Evolutionary conservation across 1,139 yeast genomes (phyloP), one percentile per base, ranked within the genome.

Genomic region (Lizanozyma gosingica): DNA sequence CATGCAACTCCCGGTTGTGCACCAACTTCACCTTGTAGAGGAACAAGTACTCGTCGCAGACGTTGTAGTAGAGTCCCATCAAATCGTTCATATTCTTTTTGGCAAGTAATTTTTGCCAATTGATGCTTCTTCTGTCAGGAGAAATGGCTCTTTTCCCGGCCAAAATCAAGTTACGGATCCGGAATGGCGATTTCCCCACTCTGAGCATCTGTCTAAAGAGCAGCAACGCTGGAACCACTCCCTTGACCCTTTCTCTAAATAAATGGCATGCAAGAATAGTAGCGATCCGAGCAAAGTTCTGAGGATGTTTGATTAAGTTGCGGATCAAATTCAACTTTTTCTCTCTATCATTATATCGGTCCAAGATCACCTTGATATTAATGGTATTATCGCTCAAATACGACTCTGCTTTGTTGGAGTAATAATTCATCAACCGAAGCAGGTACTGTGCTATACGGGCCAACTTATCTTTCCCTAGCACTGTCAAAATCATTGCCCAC

Each of bases 171-270:
- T 53, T 46, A 18, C 53, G 44, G 4, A 76, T 39, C 45, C 83
- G 65, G 56, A 81, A 79, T 2, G 88, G 88, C 14, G 85, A 71
- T 41, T 80, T 78, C 36, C 92, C 92, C 47, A 82, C 81, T 50
- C 94, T 67, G 45, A 83, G 61, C 44, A 80, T 70, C 53, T 81
- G 88, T 56, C 94, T 69, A 56, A 79, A 83, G 33, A 73, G 63
- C 4, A 80, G 70, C 37, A 83, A 59, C 18, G 78, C 78, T 15
- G 58, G 58, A 9, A 76, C 73, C 44, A 78, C 56, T 2, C 75
- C 78, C 9, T 55, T 37, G 59, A 66, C 54, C 58, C 72, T 50
- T 50, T 60, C 46, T 59, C 69, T 50, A 59, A 69, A 56, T 35
- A 59, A 43, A 37, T 63, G 53, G 49, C 62, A 53, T 35, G 54